A percentile compares a stretch with the other conserved stretches of the same genome.
These are phyloP conservation scores for Ustilago cynodontis DNA, from an alignment of 1,284 basidiomycete genomes.

Conservation along the genomic window DNA sequence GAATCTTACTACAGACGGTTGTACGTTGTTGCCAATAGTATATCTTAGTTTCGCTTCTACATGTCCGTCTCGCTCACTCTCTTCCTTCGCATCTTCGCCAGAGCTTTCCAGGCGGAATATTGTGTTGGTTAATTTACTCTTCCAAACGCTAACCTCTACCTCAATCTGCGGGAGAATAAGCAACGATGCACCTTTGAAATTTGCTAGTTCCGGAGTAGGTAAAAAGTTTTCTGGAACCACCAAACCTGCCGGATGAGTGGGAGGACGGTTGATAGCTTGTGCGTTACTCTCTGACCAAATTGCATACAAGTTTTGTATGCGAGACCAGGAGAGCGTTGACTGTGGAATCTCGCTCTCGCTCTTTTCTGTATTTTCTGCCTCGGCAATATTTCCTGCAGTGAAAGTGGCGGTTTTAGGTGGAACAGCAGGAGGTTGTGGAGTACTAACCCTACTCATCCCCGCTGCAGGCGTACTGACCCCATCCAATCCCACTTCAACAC, in stretches of 20 bases:
- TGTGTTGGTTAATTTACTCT: background rate
- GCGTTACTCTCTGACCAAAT: conserved; percentile 14
- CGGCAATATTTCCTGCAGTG: background rate
- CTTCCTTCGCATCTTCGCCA: too few species aligned
- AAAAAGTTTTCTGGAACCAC: conserved; percentile 3
- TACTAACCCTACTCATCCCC: background rate
- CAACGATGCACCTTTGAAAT: background rate
- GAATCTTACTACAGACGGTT: conserved; percentile 15
- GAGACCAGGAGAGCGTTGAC: background rate
- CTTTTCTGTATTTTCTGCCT: background rate
- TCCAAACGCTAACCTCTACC: background rate
- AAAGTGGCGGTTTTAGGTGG: conserved; percentile 20
- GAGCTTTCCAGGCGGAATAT: too few species aligned
- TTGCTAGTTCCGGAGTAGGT: background rate
- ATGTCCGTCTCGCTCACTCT: too few species aligned
- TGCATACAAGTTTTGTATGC: conserved; percentile 2
- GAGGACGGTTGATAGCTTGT: conserved; percentile 16
- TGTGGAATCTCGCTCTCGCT: background rate
- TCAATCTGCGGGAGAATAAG: background rate
- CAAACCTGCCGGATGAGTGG: background rate
- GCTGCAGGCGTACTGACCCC: background rate
- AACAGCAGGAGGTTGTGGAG: conserved; percentile 2
- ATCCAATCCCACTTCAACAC: background rate
- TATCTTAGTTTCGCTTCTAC: background rate
- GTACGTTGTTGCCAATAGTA: too few species aligned